phyloP scores from a whole-genome alignment of 202 grass and related monocot species.

The Setaria viridis region DNA sequence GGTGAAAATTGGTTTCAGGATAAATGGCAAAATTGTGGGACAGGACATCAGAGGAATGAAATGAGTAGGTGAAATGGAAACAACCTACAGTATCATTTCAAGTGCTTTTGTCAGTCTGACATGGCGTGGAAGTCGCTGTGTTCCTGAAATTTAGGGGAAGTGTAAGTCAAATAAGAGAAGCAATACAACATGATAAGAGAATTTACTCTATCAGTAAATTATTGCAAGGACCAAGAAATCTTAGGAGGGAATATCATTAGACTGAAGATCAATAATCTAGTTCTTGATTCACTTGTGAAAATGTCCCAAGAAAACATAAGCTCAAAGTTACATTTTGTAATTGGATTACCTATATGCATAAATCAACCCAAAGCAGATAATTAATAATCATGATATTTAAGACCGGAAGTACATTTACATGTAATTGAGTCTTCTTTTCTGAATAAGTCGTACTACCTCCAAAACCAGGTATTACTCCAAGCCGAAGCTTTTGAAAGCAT shows the following conservation, averaged over 20 bases:
- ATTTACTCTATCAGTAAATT: background rate
- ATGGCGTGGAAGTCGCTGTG: slow-evolving; percentile 88
- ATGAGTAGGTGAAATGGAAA: too few species aligned
- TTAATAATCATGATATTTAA: background rate
- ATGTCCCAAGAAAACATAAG: background rate
- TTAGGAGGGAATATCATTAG: too few species aligned
- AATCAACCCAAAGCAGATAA: background rate
- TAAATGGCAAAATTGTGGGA: background rate
- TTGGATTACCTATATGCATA: background rate
- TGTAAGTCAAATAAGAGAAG: background rate
- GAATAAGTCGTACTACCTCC: slow-evolving; percentile 66
- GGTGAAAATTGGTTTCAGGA: background rate
- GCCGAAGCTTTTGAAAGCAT: slow-evolving; percentile 79
- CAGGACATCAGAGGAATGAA: background rate
- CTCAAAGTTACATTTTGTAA: background rate
- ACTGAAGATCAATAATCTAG: background rate
- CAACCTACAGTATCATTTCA: slow-evolving; percentile 79
- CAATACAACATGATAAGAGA: background rate
- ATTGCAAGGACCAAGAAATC: too few species aligned
- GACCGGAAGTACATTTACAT: background rate
- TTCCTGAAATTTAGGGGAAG: slow-evolving; percentile 59
- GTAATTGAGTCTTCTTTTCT: background rate
- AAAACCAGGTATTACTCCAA: slow-evolving; percentile 85
- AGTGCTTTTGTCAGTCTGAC: slow-evolving; percentile 85
- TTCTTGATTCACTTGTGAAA: background rate